These are phyloP conservation scores for Penicillium chermesinum DNA, from an alignment of 495 filamentous ascomycete genomes.

Conservation along the genomic window DNA sequence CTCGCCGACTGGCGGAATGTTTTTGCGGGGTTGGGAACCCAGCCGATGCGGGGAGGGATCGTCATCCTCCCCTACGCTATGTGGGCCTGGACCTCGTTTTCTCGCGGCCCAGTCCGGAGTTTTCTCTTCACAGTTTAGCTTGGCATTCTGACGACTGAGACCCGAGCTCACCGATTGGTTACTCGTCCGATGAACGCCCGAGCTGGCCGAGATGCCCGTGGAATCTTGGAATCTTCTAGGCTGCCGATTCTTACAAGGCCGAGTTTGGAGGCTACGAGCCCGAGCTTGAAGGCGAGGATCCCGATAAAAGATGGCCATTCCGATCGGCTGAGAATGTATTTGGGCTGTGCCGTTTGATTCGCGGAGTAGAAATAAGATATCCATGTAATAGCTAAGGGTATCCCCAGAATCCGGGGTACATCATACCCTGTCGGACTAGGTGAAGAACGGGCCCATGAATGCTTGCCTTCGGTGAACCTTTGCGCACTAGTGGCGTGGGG, in stretches of 20 bases:
- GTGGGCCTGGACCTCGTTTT: neutral
- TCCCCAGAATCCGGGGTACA: no score
- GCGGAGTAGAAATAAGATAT: no score
- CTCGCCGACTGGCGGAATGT: constrained; percentile 8
- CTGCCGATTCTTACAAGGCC: no score
- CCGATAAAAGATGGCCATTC: no score
- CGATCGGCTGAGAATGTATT: no score
- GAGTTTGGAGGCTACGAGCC: no score
- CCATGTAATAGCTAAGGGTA: no score
- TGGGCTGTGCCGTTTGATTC: no score
- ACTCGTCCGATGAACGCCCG: constrained; percentile 32
- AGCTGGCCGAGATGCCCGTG: neutral
- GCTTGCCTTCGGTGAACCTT: neutral
- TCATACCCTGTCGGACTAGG: no score
- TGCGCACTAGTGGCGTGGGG: neutral
- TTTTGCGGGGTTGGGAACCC: constrained; percentile 17
- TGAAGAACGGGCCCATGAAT: neutral
- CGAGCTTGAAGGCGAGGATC: no score
- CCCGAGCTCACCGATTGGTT: constrained; percentile 21
- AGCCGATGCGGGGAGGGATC: constrained; percentile 6
- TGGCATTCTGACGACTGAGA: neutral
- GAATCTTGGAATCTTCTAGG: no score
- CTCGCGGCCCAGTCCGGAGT: no score
- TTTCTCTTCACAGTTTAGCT: neutral
- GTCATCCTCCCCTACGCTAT: constrained; percentile 1